Conservation (phyloP, 106 monocot species). For the Triglochin maritima region DNA sequence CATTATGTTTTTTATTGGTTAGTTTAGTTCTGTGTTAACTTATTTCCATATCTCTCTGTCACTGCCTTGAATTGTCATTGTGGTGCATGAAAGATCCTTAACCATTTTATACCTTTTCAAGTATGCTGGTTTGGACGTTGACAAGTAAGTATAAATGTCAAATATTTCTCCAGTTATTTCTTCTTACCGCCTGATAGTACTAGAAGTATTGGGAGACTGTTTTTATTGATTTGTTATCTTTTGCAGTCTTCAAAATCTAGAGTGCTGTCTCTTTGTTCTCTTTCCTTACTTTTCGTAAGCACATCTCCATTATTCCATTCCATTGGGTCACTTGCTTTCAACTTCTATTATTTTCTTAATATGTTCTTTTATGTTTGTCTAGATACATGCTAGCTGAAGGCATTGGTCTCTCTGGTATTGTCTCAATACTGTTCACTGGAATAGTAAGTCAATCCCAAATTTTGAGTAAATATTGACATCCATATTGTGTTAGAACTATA, state of each 20-base stretch:
- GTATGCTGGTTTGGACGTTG: conserved; percentile 87
- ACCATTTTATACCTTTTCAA: conserved; percentile 87
- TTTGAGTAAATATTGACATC: background rate
- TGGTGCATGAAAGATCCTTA: conserved; percentile 42
- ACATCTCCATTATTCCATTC: background rate
- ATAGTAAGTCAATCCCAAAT: conserved; percentile 54
- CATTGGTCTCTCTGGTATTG: conserved; percentile 90
- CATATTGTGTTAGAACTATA: background rate
- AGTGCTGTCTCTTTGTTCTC: conserved; percentile 95
- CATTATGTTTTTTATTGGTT: background rate
- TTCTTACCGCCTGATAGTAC: too few species aligned
- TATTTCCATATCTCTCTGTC: too few species aligned
- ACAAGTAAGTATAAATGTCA: conserved; percentile 53
- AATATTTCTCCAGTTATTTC: too few species aligned
- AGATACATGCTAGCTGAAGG: conserved; percentile 99
- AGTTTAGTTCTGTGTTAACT: too few species aligned
- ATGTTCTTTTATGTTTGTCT: background rate
- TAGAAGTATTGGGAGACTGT: too few species aligned
- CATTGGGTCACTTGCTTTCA: background rate
- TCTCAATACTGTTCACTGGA: conserved; percentile 97
- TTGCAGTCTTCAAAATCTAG: conserved; percentile 84
- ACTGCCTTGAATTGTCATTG: background rate
- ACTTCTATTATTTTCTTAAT: background rate
- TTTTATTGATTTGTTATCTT: too few species aligned
- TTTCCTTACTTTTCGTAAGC: conserved; percentile 99